Conservation (phyloP, 805 yeast species). For the Candida jianshihensis region DNA sequence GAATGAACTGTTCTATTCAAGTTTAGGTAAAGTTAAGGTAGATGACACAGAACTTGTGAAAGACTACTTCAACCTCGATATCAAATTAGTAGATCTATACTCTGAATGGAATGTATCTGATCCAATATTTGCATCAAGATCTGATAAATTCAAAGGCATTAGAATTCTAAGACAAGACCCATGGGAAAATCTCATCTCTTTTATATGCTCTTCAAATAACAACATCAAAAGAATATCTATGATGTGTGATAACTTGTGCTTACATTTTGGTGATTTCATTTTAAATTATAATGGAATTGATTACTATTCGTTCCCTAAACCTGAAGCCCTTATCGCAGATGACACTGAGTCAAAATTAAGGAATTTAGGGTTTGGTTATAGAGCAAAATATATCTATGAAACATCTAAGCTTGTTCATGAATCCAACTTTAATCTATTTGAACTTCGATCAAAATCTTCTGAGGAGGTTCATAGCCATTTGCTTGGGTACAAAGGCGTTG, state of each 20-base stretch:
- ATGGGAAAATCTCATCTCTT: constrained; percentile 89
- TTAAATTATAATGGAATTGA: constrained; percentile 44
- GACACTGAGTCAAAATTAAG: constrained; percentile 40
- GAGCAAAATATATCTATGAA: constrained; percentile 80
- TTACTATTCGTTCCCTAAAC: constrained; percentile 71
- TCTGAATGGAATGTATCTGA: constrained; percentile 57
- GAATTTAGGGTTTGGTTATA: constrained; percentile 67
- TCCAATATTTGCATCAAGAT: constrained; percentile 33
- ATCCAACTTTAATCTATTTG: constrained; percentile 29
- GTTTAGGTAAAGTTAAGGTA: constrained; percentile 25
- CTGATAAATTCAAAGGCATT: constrained; percentile 52
- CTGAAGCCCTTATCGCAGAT: constrained; percentile 38
- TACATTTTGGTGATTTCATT: constrained; percentile 59
- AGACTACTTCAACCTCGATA: constrained; percentile 67
- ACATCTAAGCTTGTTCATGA: constrained; percentile 50
- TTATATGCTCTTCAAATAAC: constrained; percentile 93
- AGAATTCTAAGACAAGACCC: constrained; percentile 90
- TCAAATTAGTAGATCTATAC: constrained; percentile 48
- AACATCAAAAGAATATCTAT: constrained; percentile 88
- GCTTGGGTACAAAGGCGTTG: constrained; percentile 75
- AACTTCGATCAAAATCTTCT: constrained; percentile 40
- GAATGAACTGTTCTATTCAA: constrained; percentile 42
- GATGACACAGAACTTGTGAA: constrained; percentile 38
- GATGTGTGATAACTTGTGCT: constrained; percentile 80
- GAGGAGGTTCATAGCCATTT: constrained; percentile 51